Base-by-base conservation (phyloP, 2,329 filamentous ascomycete genomes). In the Paecilomyces niveus region DNA sequence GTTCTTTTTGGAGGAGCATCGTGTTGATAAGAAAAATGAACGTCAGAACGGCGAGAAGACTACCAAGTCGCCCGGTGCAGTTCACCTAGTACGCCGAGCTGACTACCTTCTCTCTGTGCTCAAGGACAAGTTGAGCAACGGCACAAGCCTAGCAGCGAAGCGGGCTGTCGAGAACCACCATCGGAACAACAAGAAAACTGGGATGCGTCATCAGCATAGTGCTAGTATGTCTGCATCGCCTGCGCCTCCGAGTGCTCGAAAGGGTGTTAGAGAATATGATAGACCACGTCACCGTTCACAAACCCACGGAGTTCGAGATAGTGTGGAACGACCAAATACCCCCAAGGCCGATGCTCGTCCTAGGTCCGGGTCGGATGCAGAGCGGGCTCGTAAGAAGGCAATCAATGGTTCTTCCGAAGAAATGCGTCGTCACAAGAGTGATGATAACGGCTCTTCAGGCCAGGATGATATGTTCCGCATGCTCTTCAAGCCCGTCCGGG, bases 21-120 rank as follows among this genome's bases (percentile, higher is more conserved):
- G 93, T n/a, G 93, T 97, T 18, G 94, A 96, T 73, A 94, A 95
- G 77, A 97, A 97, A 72, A 92, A 94, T 68, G 92, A 97, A 73
- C 88, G 94, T 35, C 77, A 84, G 62, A 86, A 86, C 67, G 81
- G 81, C 18, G 89, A 74, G 29, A 77, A 77, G 59, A 67, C 74
- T 29, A 78, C 76, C 35, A 95, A 96, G 68, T 96, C 93, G 2
- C 94, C 94, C 3, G 94, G 94, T n/a, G 93, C 94, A 22, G 94
- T 99, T 29, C 94, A 99, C 71, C 85, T 99, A 52, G 93, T 97
- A 57, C 90, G 94, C 54, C 89, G 94, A 59, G 90, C 93, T 9
- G 94, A 97, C 69, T 99, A 99, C 70, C 83, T 99, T 13, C 82
- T 99, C 49, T 96, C 92, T n/a, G 92, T 99, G 1, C 79, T 99